phyloP scores from a whole-genome alignment of 441 rosid genomes.

The Hura crepitans region DNA sequence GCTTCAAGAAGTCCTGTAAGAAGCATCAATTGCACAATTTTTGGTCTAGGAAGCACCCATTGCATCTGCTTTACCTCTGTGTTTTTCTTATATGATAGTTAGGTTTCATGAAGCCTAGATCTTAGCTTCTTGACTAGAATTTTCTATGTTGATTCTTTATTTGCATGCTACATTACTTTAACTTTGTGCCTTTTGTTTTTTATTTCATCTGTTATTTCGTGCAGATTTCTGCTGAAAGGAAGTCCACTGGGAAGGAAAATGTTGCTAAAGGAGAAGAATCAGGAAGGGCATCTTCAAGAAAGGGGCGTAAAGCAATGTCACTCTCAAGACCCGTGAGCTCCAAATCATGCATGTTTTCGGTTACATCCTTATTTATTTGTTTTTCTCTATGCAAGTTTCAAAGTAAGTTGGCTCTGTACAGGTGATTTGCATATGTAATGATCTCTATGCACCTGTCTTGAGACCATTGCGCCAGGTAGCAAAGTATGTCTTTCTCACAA shows the following conservation, averaged over 20 bases:
- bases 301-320: constrained; percentile 52
- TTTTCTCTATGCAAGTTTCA: background rate
- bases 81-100: background rate
- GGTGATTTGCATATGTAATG: constrained; percentile 97
- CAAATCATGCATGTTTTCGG: constrained; percentile 17
- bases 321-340: constrained; percentile 78
- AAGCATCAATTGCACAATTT: constrained; percentile 4
- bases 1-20: background rate
- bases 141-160: background rate
- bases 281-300: constrained; percentile 52
- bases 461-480: constrained; percentile 94
- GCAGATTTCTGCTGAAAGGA: constrained; percentile 76
- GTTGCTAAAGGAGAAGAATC: constrained; percentile 42
- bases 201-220: constrained; percentile 16
- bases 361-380: background rate
- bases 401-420: constrained; percentile 28
- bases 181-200: constrained; percentile 1
- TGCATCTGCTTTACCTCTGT: background rate
- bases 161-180: background rate
- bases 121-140: background rate
- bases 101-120: background rate
- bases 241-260: constrained; percentile 56
- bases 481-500: constrained; percentile 54
- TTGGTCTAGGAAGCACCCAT: background rate
- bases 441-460: constrained; percentile 86